Percentiles rank a stretch among this genome's conserved stretches.
phyloP scores from a whole-genome alignment of 164 flowering plant species.

The Piper betle region DNA sequence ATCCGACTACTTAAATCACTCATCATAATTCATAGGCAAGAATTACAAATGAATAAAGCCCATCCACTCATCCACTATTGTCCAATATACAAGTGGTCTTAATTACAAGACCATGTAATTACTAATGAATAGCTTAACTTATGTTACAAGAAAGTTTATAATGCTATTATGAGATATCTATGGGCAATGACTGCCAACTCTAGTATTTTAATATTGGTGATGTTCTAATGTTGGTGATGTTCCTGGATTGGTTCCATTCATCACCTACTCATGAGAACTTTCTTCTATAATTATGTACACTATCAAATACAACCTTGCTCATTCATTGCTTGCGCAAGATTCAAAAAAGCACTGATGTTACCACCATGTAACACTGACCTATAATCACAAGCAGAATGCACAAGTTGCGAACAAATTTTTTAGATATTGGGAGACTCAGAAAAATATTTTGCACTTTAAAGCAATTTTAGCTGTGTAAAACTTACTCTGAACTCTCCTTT shows the following conservation, averaged over 20 bases:
- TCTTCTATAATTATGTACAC: background rate
- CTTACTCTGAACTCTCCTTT: conserved; percentile 95
- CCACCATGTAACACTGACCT: conserved; percentile 80
- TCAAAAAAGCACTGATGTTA: conserved; percentile 67
- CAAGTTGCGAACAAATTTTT: too few relatives aligned
- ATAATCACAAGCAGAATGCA: conserved; percentile 5
- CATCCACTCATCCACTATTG: too few relatives aligned
- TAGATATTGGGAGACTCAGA: background rate
- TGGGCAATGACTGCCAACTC: background rate
- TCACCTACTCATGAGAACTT: background rate
- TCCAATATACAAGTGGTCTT: too few relatives aligned
- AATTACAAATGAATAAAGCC: too few relatives aligned
- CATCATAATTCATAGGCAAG: too few relatives aligned
- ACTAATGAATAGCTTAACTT: too few relatives aligned
- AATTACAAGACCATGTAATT: too few relatives aligned
- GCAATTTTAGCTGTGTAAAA: background rate
- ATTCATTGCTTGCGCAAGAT: too few relatives aligned
- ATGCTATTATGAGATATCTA: too few relatives aligned
- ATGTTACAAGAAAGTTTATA: too few relatives aligned
- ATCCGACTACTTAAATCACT: too few relatives aligned
- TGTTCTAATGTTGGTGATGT: background rate
- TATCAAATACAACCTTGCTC: conserved; percentile 89
- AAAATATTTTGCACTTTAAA: background rate
- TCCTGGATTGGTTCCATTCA: background rate
- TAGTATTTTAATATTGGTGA: too few relatives aligned